A percentile compares a stretch with the other conserved stretches of the same genome.
Conservation (phyloP, 1,139 yeast species). For the Debaryomyces sp. region DNA sequence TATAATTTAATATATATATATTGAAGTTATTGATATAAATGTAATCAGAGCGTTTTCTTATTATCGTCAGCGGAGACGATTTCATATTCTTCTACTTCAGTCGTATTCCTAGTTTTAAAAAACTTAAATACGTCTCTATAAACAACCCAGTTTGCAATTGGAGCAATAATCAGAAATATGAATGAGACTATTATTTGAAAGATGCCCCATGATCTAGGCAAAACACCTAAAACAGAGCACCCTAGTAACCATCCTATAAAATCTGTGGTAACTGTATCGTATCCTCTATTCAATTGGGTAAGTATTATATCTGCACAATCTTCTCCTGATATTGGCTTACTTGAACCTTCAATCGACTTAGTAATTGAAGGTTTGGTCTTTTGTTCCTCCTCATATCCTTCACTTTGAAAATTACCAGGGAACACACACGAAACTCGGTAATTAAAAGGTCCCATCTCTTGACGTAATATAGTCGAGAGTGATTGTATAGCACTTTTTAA, state of each 20-base stretch:
- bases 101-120: slow-evolving; percentile 30
- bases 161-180: slow-evolving; percentile 62
- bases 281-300: slow-evolving; percentile 60
- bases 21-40: neutral
- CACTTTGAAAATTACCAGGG: slow-evolving; percentile 90
- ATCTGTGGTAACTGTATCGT: slow-evolving; percentile 80
- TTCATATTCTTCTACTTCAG: slow-evolving; percentile 4
- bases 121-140: slow-evolving; percentile 56
- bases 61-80: neutral
- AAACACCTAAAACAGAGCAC: slow-evolving; percentile 66
- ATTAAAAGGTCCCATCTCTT: slow-evolving; percentile 72
- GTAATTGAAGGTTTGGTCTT: slow-evolving; percentile 86
- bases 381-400: slow-evolving; percentile 84
- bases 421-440: slow-evolving; percentile 64
- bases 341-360: slow-evolving; percentile 80
- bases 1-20: neutral
- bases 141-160: slow-evolving; percentile 59
- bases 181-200: slow-evolving; percentile 51
- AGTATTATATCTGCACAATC: slow-evolving; percentile 67
- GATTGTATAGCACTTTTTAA: slow-evolving; percentile 80
- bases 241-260: slow-evolving; percentile 81
- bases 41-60: neutral
- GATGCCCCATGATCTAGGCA: slow-evolving; percentile 65
- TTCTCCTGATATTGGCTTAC: slow-evolving; percentile 67
- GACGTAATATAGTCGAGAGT: slow-evolving; percentile 74